Evolutionary conservation across 2,329 filamentous ascomycete genomes (phyloP).

Genomic region (Colletotrichum truncatum): DNA sequence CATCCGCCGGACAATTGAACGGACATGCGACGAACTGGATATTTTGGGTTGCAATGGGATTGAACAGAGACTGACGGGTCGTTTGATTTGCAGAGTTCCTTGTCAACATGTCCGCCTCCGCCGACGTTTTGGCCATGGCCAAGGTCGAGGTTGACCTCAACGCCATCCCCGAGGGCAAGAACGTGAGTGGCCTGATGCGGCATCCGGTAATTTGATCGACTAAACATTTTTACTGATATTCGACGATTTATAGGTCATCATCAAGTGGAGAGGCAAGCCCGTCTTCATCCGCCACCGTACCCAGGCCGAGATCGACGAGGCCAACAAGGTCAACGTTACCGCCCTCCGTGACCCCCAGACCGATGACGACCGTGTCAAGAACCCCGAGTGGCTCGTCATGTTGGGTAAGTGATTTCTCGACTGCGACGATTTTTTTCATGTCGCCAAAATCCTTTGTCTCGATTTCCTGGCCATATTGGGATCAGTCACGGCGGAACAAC

Average conservation of each 20-base stretch:
- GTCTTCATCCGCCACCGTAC: conserved; percentile 99
- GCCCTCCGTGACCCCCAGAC: conserved; percentile 89
- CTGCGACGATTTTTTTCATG: background rate
- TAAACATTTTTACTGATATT: background rate
- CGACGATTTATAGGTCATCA: conserved; percentile 78
- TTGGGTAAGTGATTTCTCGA: conserved; percentile 70
- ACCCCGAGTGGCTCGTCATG: conserved; percentile 99
- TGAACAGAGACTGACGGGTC: conserved; percentile 35
- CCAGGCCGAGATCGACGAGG: conserved; percentile 90
- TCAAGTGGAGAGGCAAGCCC: conserved; percentile 99
- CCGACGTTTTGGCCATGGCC: conserved; percentile 97
- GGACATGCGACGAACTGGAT: background rate
- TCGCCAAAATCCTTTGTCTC: background rate
- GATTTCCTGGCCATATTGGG: background rate
- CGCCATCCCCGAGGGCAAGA: conserved; percentile 98
- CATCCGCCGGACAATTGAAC: background rate
- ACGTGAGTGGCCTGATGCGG: conserved; percentile 69
- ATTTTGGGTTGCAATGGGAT: too few relatives aligned
- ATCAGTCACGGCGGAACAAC: background rate
- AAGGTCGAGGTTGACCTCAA: conserved; percentile 98
- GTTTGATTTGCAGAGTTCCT: conserved; percentile 81
- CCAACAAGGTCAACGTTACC: conserved; percentile 86
- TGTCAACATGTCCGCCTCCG: conserved; percentile 99
- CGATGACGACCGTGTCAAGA: conserved; percentile 94
- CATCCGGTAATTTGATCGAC: too few relatives aligned